Evolutionary conservation across 2,329 filamentous ascomycete species (phyloP), one percentile per base, ranked within the genome.

Genomic region (Colletotrichum plurivorum): DNA sequence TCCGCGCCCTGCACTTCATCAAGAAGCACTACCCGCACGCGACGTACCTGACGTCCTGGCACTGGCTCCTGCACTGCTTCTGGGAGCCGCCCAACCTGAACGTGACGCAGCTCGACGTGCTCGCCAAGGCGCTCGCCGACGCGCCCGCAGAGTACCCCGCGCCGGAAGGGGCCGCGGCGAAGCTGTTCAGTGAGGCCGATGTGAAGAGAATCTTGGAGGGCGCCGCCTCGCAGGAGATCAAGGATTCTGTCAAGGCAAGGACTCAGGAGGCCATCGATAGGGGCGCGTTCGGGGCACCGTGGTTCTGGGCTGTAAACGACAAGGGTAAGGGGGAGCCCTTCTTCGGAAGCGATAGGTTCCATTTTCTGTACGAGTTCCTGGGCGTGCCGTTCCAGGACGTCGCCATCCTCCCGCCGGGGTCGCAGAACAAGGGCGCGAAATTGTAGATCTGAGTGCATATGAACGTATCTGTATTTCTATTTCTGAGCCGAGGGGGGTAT

Each of bases 261-360:
- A 94, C 92, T 18, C 84, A 88, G 68, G 84, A 85, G 71, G 91
- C 88, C 0, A 77, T 93, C 16, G 86, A 88, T 45, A 82, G 81
- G 57, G 93, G 93, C 0, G 93, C 93, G 0, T 95, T 93, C 78
- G 93, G 93, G 0, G 89, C 89, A 57, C 93, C 93, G 1, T 95
- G 93, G 93, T 84, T 93, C 69, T 90, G 89, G 86, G 92, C 90
- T 3, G 85, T 83, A 18, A 89, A 92, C 73, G 77, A 75, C 2
- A 78, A 85, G 70, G 91, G 90, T 0, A 78, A 84, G 64, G 84
- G 84, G 56, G 90, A 93, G 80, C 88, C 90, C 0, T 94, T 94
- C 77, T 95, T 95, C 79, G 93, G 93, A 3, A 94, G 92, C 79
- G 93, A 95, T 80, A 90, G 91, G 66, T 93, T 90, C 77, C 87